Evolutionary conservation across 2,329 filamentous ascomycete genomes (phyloP).

Genomic region (Aspergillus pseudoterreus): DNA sequence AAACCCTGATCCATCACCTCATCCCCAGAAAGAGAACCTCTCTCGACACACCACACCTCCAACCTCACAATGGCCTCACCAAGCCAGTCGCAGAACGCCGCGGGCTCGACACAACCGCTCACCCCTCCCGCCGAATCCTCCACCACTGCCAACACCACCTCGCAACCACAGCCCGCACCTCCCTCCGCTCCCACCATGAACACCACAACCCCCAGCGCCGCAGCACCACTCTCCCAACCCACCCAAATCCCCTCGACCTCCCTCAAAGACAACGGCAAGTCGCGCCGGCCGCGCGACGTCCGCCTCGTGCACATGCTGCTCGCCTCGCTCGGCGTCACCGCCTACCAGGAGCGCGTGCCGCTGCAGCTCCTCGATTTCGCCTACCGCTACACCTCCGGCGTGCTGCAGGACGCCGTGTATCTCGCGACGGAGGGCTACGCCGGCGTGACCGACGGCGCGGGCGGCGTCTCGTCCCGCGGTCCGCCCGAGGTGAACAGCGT

Average conservation of each 20-base stretch:
- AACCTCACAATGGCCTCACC: conserved; percentile 32
- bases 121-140: conserved; percentile 42
- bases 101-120: conserved; percentile 34
- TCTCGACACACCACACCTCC: background rate
- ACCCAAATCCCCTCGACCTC: conserved; percentile 42
- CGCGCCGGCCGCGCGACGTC: conserved; percentile 47
- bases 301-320: conserved; percentile 51
- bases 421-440: conserved; percentile 50
- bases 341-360: conserved; percentile 52
- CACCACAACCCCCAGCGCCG: conserved; percentile 13
- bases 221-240: conserved; percentile 25
- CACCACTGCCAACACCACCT: conserved; percentile 15
- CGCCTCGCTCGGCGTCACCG: conserved; percentile 45
- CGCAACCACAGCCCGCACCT: conserved; percentile 18
- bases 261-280: conserved; percentile 44
- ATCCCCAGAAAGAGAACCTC: too few relatives aligned
- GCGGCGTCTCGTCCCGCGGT: conserved; percentile 29
- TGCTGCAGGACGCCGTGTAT: conserved; percentile 51
- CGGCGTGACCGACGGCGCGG: conserved; percentile 30
- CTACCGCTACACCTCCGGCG: conserved; percentile 52
- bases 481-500: conserved; percentile 49
- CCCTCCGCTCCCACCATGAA: conserved; percentile 15
- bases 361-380: conserved; percentile 52
- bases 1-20: too few relatives aligned
- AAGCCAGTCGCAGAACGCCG: conserved; percentile 27